These are phyloP conservation scores for Macaranga tanarius DNA, from an alignment of 441 rosid species.

Conservation along the genomic window DNA sequence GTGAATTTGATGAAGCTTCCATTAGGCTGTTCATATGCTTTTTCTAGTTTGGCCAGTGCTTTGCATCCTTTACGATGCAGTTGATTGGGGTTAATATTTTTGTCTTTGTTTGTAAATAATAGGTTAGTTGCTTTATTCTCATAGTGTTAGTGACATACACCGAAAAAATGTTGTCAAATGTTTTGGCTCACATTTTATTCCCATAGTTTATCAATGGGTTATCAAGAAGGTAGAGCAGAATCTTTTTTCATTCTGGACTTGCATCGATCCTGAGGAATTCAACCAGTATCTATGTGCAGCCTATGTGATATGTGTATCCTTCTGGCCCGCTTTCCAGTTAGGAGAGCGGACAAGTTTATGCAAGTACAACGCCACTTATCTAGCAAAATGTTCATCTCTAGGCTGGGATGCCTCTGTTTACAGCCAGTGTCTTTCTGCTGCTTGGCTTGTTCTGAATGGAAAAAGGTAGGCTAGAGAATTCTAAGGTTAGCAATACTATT, in stretches of 20 bases:
- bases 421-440: not conserved
- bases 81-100: no score
- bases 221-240: not conserved
- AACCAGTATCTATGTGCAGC: not conserved
- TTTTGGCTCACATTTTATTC: not conserved
- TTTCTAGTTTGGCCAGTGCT: not conserved
- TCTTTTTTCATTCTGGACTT: not conserved
- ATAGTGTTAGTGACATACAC: not conserved
- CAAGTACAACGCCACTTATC: no score
- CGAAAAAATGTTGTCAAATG: not conserved
- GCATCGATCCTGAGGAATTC: not conserved
- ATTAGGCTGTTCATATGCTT: not conserved
- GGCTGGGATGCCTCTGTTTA: not conserved
- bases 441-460: not conserved
- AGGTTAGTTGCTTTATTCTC: slow-evolving; percentile 2
- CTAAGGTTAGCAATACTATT: not conserved
- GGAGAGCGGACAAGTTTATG: not conserved
- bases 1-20: not conserved
- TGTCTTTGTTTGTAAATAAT: not conserved
- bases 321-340: not conserved
- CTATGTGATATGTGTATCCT: not conserved
- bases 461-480: no score
- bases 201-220: not conserved
- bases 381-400: no score
- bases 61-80: not conserved